Evolutionary conservation across 495 filamentous ascomycete genomes (phyloP).

Genomic region (Podospora fimiseda): DNA sequence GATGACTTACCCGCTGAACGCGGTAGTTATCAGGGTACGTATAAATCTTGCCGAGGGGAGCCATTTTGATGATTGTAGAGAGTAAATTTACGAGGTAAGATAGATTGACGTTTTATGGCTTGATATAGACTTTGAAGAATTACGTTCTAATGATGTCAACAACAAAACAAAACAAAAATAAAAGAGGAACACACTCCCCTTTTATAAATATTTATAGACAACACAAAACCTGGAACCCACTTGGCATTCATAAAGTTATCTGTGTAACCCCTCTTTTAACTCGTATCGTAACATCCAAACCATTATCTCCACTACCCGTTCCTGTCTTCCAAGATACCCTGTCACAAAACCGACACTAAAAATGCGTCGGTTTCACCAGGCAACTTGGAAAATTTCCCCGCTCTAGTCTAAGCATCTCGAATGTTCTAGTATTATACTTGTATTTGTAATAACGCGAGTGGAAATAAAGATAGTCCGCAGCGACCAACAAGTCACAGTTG

Average conservation of each 20-base stretch:
- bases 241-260: not conserved
- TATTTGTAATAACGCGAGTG: no score
- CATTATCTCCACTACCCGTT: not conserved
- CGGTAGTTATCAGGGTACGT: slow-evolving; percentile 42
- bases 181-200: no score
- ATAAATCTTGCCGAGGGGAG: slow-evolving; percentile 50
- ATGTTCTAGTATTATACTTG: no score
- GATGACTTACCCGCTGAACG: slow-evolving; percentile 40
- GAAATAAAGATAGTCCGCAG: no score
- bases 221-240: not conserved
- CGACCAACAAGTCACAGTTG: no score
- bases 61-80: slow-evolving; percentile 28
- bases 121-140: not conserved
- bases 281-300: not conserved
- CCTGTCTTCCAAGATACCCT: no score
- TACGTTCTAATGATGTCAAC: slow-evolving; percentile 1
- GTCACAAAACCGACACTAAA: no score
- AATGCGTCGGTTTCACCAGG: no score
- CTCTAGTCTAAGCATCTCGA: no score
- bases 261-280: not conserved
- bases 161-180: not conserved
- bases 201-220: not conserved
- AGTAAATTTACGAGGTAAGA: not conserved
- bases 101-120: not conserved
- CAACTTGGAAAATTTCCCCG: no score